Evolutionary conservation across 768 basidiomycete species (phyloP), one percentile per base, ranked within the genome.

Genomic region (Strobilomyces echinocephalus): DNA sequence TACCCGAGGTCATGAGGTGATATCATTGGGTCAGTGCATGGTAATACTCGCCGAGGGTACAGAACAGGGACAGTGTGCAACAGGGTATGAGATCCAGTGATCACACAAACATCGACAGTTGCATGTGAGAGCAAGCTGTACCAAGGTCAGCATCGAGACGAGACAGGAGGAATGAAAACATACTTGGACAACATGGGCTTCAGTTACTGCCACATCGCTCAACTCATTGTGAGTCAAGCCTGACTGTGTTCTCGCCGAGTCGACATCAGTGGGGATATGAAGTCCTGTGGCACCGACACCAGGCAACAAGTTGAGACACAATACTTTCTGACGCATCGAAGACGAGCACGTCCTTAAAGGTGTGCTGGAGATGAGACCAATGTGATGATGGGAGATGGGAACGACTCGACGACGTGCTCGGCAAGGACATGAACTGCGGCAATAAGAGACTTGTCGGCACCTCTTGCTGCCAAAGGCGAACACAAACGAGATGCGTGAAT

Each of bases 1-100:
- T 46, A 1, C 79, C 81, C 2, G 74, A 67, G 31, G 85, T 74
- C 52, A 83, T 82, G 44, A 88, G 74, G 49, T 81, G 79, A 55
- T 80, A 81, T 5, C 78, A 76, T 33, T 83, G 81, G 38, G 85
- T 79, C 16, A 88, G 79, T 0, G 88, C 85, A 52, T 91, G 85
- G 63, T 91, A 90, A 59, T 91, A 84, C 57, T 86, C 82, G 11
- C 82, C 82, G 1, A 92, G 77, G 3, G 82, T 78, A 60, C 81
- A 78, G 74, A 95, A 95, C 11, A 84, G 76, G 65, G 95, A 91
- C 55, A n/a, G n/a, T n/a, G n/a, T n/a, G n/a, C n/a, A n/a, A n/a
- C n/a, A n/a, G n/a, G n/a, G n/a, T n/a, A n/a, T n/a, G n/a, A n/a
- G n/a, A n/a, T n/a, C n/a, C n/a, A n/a, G n/a, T n/a, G n/a, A n/a